Evolutionary conservation across 805 yeast genomes (phyloP).

Genomic region (Starmerella apis): DNA sequence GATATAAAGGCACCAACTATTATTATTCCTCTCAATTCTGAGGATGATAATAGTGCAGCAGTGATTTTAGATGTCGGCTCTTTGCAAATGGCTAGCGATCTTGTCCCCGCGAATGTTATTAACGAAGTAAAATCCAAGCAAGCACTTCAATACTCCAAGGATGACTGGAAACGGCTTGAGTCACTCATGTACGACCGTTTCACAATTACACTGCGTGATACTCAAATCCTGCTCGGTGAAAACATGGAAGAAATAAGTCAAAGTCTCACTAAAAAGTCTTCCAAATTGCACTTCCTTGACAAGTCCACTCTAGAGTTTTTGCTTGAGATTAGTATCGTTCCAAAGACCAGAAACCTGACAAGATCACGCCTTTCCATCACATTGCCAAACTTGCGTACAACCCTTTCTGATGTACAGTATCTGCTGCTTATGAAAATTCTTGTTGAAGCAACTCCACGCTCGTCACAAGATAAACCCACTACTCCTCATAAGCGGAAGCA

Average conservation of each 20-base stretch:
- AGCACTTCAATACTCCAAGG: constrained; percentile 42
- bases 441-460: constrained; percentile 53
- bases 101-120: constrained; percentile 45
- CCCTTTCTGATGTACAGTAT: constrained; percentile 81
- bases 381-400: constrained; percentile 59
- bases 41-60: constrained; percentile 68
- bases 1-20: constrained; percentile 92
- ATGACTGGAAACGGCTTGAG: constrained; percentile 67
- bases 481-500: not conserved
- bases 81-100: constrained; percentile 68
- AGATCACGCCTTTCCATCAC: constrained; percentile 63
- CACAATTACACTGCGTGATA: constrained; percentile 63
- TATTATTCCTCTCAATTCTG: constrained; percentile 72
- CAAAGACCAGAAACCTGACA: constrained; percentile 65
- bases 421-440: constrained; percentile 72
- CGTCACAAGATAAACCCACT: not conserved
- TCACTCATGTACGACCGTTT: constrained; percentile 85
- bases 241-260: constrained; percentile 42
- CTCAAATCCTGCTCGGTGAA: constrained; percentile 79
- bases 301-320: constrained; percentile 62
- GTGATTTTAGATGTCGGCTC: constrained; percentile 94
- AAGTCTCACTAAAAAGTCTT: constrained; percentile 41
- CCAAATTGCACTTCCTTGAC: constrained; percentile 58
- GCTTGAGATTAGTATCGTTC: constrained; percentile 75
- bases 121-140: constrained; percentile 55